Percentiles rank a stretch among this genome's conserved stretches.
Conservation (phyloP, 108 stramenopile genomes). For the Pseudonitzschia pungens region DNA sequence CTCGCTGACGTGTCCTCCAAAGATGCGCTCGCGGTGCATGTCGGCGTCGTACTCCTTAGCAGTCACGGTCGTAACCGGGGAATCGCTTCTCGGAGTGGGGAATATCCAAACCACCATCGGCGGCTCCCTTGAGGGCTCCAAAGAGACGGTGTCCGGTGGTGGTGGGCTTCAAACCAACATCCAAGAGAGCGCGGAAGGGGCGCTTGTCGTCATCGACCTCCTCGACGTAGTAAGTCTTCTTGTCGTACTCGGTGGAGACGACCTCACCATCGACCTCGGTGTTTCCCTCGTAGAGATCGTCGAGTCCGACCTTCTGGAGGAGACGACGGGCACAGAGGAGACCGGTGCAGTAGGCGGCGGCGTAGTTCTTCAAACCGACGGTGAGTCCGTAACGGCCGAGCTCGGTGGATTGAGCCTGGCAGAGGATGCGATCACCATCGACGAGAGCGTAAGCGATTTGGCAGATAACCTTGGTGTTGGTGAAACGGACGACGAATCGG, state of each 20-base stretch:
- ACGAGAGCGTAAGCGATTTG: slow-evolving; percentile 96
- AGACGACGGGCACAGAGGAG: slow-evolving; percentile 94
- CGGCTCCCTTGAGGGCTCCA: slow-evolving; percentile 98
- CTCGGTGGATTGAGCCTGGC: slow-evolving; percentile 88
- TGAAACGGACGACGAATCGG: slow-evolving; percentile 96
- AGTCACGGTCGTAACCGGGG: slow-evolving; percentile 98
- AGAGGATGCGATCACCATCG: slow-evolving; percentile 94
- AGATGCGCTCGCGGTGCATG: slow-evolving; percentile 96
- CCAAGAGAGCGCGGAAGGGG: slow-evolving; percentile 95
- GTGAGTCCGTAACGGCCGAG: slow-evolving; percentile 92
- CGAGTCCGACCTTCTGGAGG: slow-evolving; percentile 95
- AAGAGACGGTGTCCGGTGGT: slow-evolving; percentile 96
- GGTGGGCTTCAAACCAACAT: slow-evolving; percentile 95
- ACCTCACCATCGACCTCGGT: slow-evolving; percentile 88
- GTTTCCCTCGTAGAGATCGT: slow-evolving; percentile 92
- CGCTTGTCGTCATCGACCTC: slow-evolving; percentile 98
- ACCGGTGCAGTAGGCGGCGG: slow-evolving; percentile 99
- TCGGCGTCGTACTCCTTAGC: slow-evolving; percentile 97
- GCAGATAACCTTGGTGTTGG: slow-evolving; percentile 91
- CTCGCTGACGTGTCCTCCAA: slow-evolving; percentile 95
- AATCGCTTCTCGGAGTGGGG: slow-evolving; percentile 98
- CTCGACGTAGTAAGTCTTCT: slow-evolving; percentile 95
- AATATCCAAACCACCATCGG: slow-evolving; percentile 97
- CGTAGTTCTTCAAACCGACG: slow-evolving; percentile 99
- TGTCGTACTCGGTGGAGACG: slow-evolving; percentile 81